Evolutionary conservation across 1,139 yeast species (phyloP), one percentile per base, ranked within the genome.

Genomic region (Insectozyma bohioensis): DNA sequence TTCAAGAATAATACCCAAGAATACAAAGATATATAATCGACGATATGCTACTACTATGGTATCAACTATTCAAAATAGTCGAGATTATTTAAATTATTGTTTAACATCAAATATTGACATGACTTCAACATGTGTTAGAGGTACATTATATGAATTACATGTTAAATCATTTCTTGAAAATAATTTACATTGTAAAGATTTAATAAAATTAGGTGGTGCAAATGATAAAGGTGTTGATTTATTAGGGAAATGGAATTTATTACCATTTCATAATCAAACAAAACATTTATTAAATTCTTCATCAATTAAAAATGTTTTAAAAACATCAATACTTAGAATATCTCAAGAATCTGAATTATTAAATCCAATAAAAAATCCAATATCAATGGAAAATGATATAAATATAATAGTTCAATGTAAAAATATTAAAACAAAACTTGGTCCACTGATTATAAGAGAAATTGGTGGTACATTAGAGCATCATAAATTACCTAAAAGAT

Each of bases 211-310:
- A 4, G 95, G 95, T 2, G 92, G 94, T 0, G 65, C 85, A 0
- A 74, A 75, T 40, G 95, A 85, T 49, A 72, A 75, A 32, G 95
- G 95, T 0, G 67, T 84, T 5, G 95, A 85, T 52, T 61, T 85
- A 1, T 58, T 69, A 10, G 86, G 85, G 0, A 60, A 61, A 28
- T 80, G 87, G 87, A 64, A 76, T 37, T 49, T 80, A 17, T 31
- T 45, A 2, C 51, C 49, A 14, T 64, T 56, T 40, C 53, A 55
- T 42, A 4, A 25, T n/a, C 6, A 28, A n/a, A 4, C 38, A 13
- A 20, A 3, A 28, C 24, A 25, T 20, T 20, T 20, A n/a, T 28
- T 28, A 12, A 12, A 6, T 9, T 11, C 14, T 4, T 20, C 7
- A 7, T 14, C 25, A 16, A 21, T 20, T 9, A 26, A 15, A 20